A percentile compares a stretch with the other conserved stretches of the same genome.
These are phyloP conservation scores for Barnettozyma hawaiiensis DNA, from an alignment of 1,139 yeast species.

Conservation along the genomic window DNA sequence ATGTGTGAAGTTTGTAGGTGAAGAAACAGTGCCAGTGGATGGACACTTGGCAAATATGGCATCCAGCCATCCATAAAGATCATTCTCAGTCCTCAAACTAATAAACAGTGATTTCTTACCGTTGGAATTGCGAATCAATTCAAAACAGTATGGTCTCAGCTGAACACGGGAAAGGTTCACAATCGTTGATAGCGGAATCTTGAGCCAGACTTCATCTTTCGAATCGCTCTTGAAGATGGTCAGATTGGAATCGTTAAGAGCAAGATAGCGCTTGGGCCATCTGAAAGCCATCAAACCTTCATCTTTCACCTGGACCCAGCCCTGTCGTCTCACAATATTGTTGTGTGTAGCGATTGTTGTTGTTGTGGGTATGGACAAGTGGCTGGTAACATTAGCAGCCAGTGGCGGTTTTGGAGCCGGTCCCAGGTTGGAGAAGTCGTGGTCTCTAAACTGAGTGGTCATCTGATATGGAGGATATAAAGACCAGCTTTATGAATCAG, in stretches of 20 bases:
- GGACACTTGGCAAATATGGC: constrained; percentile 86
- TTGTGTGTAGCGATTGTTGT: constrained; percentile 18
- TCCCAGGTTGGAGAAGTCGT: constrained; percentile 38
- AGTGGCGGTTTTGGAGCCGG: constrained; percentile 39
- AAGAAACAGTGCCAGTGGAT: constrained; percentile 68
- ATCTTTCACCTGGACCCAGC: constrained; percentile 91
- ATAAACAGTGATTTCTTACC: constrained; percentile 61
- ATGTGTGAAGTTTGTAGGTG: constrained; percentile 75
- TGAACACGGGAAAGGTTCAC: constrained; percentile 57
- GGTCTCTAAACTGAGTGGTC: constrained; percentile 21
- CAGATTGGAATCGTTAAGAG: constrained; percentile 67
- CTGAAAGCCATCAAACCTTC: constrained; percentile 83
- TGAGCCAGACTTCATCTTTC: constrained; percentile 37
- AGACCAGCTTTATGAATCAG: constrained; percentile 7
- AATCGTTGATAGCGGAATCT: constrained; percentile 52
- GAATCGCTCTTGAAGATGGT: constrained; percentile 70
- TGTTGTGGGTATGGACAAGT: constrained; percentile 6
- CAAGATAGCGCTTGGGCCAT: constrained; percentile 86
- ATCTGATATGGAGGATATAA: neutral
- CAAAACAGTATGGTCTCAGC: constrained; percentile 69
- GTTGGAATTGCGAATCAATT: constrained; percentile 47
- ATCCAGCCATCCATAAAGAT: constrained; percentile 87
- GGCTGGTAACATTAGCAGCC: constrained; percentile 19
- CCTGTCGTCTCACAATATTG: constrained; percentile 35
- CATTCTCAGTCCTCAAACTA: constrained; percentile 73